These are phyloP conservation scores for Celoporthe dispersa DNA, from an alignment of 2,329 filamentous ascomycete genomes.

Conservation along the genomic window DNA sequence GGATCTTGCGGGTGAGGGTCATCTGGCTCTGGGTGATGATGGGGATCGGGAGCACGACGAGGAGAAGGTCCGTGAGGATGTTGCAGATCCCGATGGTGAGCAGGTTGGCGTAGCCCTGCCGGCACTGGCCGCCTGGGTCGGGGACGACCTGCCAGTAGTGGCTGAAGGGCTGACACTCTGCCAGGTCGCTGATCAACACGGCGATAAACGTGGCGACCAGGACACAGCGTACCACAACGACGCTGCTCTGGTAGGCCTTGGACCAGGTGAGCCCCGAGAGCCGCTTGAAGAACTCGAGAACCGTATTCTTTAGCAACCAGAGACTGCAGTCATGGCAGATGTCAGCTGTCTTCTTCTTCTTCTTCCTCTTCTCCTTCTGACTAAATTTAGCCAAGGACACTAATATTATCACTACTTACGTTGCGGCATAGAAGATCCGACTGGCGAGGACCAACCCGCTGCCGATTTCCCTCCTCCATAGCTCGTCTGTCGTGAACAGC, in stretches of 20 bases:
- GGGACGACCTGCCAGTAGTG: constrained; percentile 84
- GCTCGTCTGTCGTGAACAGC: constrained; percentile 57
- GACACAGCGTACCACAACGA: constrained; percentile 75
- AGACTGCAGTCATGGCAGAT: constrained; percentile 59
- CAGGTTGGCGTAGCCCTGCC: constrained; percentile 84
- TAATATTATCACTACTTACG: constrained; percentile 66
- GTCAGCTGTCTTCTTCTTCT: neutral
- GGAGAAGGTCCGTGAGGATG: constrained; percentile 83
- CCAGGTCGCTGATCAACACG: constrained; percentile 78
- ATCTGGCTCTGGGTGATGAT: constrained; percentile 83
- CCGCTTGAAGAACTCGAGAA: constrained; percentile 89
- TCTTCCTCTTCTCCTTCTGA: neutral
- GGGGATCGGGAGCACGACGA: constrained; percentile 87
- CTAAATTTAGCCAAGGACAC: neutral
- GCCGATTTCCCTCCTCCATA: constrained; percentile 70
- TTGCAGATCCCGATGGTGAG: constrained; percentile 90
- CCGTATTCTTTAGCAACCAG: constrained; percentile 89
- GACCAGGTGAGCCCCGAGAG: constrained; percentile 84
- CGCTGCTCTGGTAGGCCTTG: constrained; percentile 70
- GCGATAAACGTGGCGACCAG: constrained; percentile 79
- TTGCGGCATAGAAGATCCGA: constrained; percentile 85
- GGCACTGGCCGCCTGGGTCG: constrained; percentile 83
- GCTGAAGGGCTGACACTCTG: constrained; percentile 78
- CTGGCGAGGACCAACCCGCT: constrained; percentile 81
- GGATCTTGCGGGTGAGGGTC: constrained; percentile 75